Percentiles rank a stretch among this genome's conserved stretches.
Conservation (phyloP, 345 rosid genomes). For the Brassica cretica region DNA sequence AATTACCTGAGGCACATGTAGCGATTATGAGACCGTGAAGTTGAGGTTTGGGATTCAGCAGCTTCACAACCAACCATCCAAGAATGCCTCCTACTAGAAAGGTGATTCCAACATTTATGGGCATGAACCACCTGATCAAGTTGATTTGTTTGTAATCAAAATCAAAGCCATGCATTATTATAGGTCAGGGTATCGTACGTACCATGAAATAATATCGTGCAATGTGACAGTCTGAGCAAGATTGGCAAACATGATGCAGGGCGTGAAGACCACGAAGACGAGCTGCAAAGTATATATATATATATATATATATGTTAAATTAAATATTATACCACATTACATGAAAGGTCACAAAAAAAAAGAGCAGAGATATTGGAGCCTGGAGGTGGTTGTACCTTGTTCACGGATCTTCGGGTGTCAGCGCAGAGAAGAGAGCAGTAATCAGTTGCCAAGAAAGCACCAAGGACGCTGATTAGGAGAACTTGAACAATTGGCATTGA, state of each 20-base stretch:
- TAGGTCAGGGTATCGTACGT: not conserved
- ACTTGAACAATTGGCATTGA: constrained; percentile 85
- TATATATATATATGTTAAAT: too few species aligned
- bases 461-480: constrained; percentile 65
- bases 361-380: not conserved
- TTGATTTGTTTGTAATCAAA: not conserved
- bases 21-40: constrained; percentile 88
- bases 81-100: constrained; percentile 75
- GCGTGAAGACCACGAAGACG: constrained; percentile 84
- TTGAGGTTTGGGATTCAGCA: constrained; percentile 70
- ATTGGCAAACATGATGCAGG: constrained; percentile 80
- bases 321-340: too few species aligned
- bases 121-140: constrained; percentile 92
- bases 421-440: constrained; percentile 64
- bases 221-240: constrained; percentile 86
- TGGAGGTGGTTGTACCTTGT: constrained; percentile 52
- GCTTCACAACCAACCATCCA: constrained; percentile 87
- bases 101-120: constrained; percentile 79
- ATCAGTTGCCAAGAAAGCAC: constrained; percentile 82
- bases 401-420: constrained; percentile 70
- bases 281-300: constrained; percentile 49
- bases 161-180: not conserved
- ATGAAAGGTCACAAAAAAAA: not conserved
- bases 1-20: constrained; percentile 72
- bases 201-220: constrained; percentile 87